A percentile compares a stretch with the other conserved stretches of the same genome.
These are phyloP conservation scores for Gastrodia elata DNA, from an alignment of 106 monocot genomes.

Conservation along the genomic window DNA sequence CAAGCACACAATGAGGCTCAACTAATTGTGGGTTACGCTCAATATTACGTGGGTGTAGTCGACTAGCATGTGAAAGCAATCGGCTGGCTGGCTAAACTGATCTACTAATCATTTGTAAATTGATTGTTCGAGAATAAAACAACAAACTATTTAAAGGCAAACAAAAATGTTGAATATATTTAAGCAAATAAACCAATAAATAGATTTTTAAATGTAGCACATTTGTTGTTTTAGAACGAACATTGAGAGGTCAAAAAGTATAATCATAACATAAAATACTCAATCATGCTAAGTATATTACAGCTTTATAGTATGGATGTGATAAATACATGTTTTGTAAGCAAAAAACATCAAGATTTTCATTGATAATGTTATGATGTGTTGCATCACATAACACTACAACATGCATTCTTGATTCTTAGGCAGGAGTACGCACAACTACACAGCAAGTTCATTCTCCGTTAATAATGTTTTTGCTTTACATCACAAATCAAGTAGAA, in stretches of 20 bases:
- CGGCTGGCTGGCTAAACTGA: too few relatives aligned
- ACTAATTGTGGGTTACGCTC: too few relatives aligned
- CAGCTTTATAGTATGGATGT: neutral
- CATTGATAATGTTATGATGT: neutral
- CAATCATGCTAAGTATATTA: neutral
- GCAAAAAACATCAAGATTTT: neutral
- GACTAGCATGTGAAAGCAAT: too few relatives aligned
- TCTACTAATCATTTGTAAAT: too few relatives aligned
- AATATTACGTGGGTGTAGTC: too few relatives aligned
- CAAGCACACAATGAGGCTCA: too few relatives aligned
- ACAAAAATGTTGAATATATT: neutral
- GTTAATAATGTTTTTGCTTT: too few relatives aligned
- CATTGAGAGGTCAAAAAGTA: neutral
- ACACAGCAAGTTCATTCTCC: too few relatives aligned
- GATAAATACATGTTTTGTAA: neutral
- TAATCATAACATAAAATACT: neutral
- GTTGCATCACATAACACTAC: neutral
- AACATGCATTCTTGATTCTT: too few relatives aligned
- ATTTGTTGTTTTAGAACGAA: neutral
- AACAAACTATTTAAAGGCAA: neutral
- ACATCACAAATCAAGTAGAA: too few relatives aligned
- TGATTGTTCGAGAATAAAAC: too few relatives aligned
- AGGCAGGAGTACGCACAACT: too few relatives aligned
- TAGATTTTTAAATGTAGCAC: neutral
- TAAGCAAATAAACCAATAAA: neutral